phyloP scores from a whole-genome alignment of 179 eudicot species.

The Monotropa hypopitys region DNA sequence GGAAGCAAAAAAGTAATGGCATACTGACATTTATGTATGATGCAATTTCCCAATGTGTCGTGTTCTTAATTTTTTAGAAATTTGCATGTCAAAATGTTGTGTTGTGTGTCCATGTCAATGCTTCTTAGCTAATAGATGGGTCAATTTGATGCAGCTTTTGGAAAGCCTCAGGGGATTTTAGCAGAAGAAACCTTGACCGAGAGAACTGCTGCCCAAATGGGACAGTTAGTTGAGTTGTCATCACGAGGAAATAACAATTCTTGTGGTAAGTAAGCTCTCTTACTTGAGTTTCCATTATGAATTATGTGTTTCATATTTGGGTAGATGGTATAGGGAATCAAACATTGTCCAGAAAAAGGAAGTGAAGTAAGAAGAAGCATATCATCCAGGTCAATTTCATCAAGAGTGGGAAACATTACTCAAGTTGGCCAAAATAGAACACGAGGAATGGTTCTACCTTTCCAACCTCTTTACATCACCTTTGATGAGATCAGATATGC shows the following conservation, averaged over 20 bases:
- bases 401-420: constrained; percentile 13
- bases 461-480: constrained; percentile 54
- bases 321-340: no score
- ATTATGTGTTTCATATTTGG: constrained; percentile 7
- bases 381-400: constrained; percentile 6
- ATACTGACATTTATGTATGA: no score
- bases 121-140: background rate
- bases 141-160: constrained; percentile 32
- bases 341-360: background rate
- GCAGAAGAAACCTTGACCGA: constrained; percentile 48
- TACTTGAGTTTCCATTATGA: background rate
- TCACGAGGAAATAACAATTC: constrained; percentile 24
- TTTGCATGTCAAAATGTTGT: background rate
- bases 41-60: background rate
- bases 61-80: background rate
- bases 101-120: background rate
- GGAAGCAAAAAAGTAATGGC: no score
- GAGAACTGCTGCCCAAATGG: constrained; percentile 29
- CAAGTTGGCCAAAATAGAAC: constrained; percentile 17
- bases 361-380: background rate
- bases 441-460: constrained; percentile 67
- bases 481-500: constrained; percentile 60
- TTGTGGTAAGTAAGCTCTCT: constrained; percentile 29
- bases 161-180: constrained; percentile 27
- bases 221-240: constrained; percentile 25